A percentile compares a stretch with the other conserved stretches of the same genome.
Evolutionary conservation across 2,329 filamentous ascomycete genomes (phyloP).

Genomic region (Rugonectria rugulosa): DNA sequence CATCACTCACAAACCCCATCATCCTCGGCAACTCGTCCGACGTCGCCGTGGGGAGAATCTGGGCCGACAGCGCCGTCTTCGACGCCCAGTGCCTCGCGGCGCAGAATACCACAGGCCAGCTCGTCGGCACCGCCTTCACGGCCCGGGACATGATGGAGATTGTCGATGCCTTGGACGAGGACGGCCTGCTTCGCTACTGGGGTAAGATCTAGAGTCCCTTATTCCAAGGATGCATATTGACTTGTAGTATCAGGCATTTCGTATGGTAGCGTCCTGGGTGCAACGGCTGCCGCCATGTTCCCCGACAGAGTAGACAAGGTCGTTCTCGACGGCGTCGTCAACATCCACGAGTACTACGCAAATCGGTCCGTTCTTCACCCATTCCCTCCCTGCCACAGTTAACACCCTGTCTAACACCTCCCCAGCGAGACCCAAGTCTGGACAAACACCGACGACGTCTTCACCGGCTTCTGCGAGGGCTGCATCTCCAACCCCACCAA

Average conservation of each 20-base stretch:
- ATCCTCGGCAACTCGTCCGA: constrained; percentile 29
- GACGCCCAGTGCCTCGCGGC: constrained; percentile 28
- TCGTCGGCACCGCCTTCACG: constrained; percentile 53
- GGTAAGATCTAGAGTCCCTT: no score
- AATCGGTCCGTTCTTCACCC: constrained; percentile 23
- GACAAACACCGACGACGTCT: constrained; percentile 36
- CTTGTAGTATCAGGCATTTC: constrained; percentile 43
- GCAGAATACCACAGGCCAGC: constrained; percentile 40
- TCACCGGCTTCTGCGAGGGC: constrained; percentile 34
- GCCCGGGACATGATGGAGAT: constrained; percentile 54
- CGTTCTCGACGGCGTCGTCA: constrained; percentile 43
- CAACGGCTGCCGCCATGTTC: constrained; percentile 50
- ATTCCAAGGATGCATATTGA: no score
- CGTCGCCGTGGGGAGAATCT: constrained; percentile 28
- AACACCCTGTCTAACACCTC: neutral
- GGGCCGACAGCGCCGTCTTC: constrained; percentile 32
- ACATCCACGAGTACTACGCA: constrained; percentile 42
- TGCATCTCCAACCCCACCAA: constrained; percentile 32
- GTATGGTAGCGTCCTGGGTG: constrained; percentile 49
- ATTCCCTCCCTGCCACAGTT: neutral
- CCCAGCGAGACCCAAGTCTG: constrained; percentile 36
- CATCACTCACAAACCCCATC: neutral
- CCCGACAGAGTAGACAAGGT: constrained; percentile 44
- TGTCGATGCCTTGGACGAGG: constrained; percentile 51
- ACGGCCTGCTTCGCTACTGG: constrained; percentile 50